Conservation (phyloP, 179 eudicot species). For the Heliamphora ciliata region DNA sequence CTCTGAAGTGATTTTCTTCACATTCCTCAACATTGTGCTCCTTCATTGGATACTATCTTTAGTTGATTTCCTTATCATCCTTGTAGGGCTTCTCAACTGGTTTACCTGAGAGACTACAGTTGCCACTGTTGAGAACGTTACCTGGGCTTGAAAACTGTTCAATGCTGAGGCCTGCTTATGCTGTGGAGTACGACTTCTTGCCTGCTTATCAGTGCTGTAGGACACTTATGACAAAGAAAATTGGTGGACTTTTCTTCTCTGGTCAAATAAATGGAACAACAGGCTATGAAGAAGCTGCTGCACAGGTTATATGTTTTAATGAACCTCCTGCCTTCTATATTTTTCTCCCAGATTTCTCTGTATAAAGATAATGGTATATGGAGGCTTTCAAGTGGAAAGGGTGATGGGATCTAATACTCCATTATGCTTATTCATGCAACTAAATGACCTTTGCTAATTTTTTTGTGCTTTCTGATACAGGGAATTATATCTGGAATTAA, state of each 20-base stretch:
- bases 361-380: neutral
- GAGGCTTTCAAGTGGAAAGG: neutral
- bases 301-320: conserved; percentile 52
- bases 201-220: conserved; percentile 97
- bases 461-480: conserved; percentile 26
- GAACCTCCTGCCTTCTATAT: neutral
- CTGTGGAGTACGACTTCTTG: conserved; percentile 94
- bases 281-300: conserved; percentile 99
- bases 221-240: conserved; percentile 92
- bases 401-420: neutral
- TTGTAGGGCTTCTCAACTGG: conserved; percentile 95
- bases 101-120: conserved; percentile 89
- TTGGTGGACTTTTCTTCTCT: conserved; percentile 96
- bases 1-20: too few relatives aligned
- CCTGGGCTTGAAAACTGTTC: conserved; percentile 96
- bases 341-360: neutral
- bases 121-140: conserved; percentile 83
- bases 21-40: neutral
- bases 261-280: conserved; percentile 99
- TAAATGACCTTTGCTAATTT: neutral
- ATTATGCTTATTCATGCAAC: neutral
- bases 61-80: conserved; percentile 16
- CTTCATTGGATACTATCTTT: neutral
- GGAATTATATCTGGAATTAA: conserved; percentile 93
- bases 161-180: conserved; percentile 98